phyloP scores from a whole-genome alignment of 306 rosid species.

The Cucumis melo region DNA sequence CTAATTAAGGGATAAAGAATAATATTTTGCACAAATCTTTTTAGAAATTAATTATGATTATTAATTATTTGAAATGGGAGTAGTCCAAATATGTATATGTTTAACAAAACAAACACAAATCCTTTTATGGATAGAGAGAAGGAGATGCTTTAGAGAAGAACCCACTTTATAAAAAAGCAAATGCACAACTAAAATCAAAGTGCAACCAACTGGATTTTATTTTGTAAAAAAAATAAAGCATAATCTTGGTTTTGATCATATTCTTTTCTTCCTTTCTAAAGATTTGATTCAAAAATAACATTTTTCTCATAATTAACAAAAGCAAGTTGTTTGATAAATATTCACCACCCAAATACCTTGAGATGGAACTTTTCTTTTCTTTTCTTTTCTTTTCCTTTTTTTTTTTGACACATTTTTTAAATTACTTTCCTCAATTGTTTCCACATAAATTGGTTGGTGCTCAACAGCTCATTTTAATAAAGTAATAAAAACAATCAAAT shows the following conservation, averaged over 20 bases:
- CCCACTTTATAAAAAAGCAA: conserved; percentile 1
- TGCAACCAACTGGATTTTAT: conserved; percentile 2
- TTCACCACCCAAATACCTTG: neutral
- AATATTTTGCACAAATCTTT: neutral
- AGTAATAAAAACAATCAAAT: too few relatives aligned
- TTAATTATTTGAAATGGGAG: neutral
- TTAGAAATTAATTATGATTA: too few relatives aligned
- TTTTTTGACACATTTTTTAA: neutral
- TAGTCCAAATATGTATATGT: neutral
- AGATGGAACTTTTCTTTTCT: neutral
- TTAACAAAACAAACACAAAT: neutral
- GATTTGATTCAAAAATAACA: neutral
- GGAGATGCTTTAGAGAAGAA: conserved; percentile 1
- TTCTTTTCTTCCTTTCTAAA: neutral
- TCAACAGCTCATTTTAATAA: neutral
- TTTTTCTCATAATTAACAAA: neutral
- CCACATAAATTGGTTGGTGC: neutral
- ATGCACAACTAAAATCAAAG: neutral
- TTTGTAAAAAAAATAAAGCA: neutral
- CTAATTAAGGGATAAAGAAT: neutral
- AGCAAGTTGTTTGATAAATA: neutral
- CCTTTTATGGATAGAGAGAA: neutral
- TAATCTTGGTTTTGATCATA: neutral
- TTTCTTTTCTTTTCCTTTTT: neutral
- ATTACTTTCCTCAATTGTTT: neutral